phyloP scores from a whole-genome alignment of 2,329 filamentous ascomycete species.

The Pyrenophora seminiperda region DNA sequence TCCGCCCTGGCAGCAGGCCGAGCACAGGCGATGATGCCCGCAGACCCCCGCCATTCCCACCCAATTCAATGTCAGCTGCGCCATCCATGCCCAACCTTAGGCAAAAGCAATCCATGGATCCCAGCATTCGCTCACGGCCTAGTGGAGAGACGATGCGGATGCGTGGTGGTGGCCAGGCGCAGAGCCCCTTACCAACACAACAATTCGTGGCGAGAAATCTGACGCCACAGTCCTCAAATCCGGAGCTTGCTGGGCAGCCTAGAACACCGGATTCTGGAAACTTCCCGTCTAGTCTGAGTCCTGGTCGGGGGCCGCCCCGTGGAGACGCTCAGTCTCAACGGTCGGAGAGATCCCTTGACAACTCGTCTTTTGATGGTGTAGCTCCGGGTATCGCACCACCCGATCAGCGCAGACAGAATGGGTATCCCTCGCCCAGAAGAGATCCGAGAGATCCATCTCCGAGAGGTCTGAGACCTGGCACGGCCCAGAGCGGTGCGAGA shows the following conservation, averaged over 20 bases:
- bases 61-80: constrained; percentile 27
- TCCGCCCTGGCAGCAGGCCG: constrained; percentile 29
- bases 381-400: constrained; percentile 24
- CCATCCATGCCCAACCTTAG: constrained; percentile 37
- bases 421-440: constrained; percentile 29
- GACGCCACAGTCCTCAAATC: constrained; percentile 49
- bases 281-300: constrained; percentile 31
- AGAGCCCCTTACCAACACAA: constrained; percentile 35
- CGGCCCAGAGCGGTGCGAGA: constrained; percentile 40
- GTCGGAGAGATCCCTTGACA: constrained; percentile 38
- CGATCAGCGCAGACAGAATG: constrained; percentile 41
- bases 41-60: constrained; percentile 30
- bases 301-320: constrained; percentile 32
- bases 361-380: constrained; percentile 30
- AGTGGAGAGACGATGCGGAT: constrained; percentile 46
- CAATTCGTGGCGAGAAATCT: constrained; percentile 42
- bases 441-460: constrained; percentile 44
- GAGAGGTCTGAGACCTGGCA: constrained; percentile 41
- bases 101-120: constrained; percentile 43
- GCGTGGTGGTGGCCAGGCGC: constrained; percentile 37
- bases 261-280: constrained; percentile 41
- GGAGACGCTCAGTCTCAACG: constrained; percentile 41
- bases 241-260: constrained; percentile 43
- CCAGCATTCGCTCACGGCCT: constrained; percentile 40
- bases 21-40: constrained; percentile 39